Evolutionary conservation across 805 yeast genomes (phyloP), one percentile per base, ranked within the genome.

Genomic region (Candida morakotiae): DNA sequence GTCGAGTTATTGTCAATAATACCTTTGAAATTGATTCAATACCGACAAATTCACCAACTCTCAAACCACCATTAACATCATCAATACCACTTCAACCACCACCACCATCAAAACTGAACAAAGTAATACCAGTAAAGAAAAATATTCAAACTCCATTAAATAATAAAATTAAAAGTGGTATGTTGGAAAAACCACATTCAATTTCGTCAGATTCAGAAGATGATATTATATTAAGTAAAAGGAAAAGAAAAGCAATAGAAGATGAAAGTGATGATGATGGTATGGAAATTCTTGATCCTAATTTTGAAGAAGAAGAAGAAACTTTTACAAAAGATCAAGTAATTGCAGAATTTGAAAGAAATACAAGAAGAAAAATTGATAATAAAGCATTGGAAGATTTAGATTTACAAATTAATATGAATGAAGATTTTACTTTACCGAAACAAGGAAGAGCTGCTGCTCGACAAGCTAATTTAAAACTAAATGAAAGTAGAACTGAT

Each of bases 1-100:
- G 67, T 17, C 50, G 71, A 31, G 57, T 67, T 2, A 41, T 67
- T n/a, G 61, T 62, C n/a, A 44, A 46, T 10, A 61, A 62, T 34
- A 41, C 35, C 11, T 46, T 62, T 23, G 25, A 34, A 7, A 19
- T 26, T 18, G n/a, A 5, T 17, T 4, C 19, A 11, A 4, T 9
- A 22, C 21, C 16, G 13, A 3, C 13, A 3, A 28, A 16, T 28
- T 15, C 22, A 8, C 9, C 22, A 18, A 21, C 19, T 13, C 6
- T 30, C 4, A 30, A 24, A 23, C 23, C 35, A 5, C 26, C 22
- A 4, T 23, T 32, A 5, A 21, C 28, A 23, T 32, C 35, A 16
- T 35, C 39, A 16, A 19, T 36, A 6, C 35, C 14, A 11, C 20
- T 24, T 5, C n/a, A 23, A 15, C 35, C 69, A 1, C 72, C 73